Evolutionary conservation across 495 filamentous ascomycete genomes (phyloP), one percentile per base, ranked within the genome.

Genomic region (Amniculicola lignicola): DNA sequence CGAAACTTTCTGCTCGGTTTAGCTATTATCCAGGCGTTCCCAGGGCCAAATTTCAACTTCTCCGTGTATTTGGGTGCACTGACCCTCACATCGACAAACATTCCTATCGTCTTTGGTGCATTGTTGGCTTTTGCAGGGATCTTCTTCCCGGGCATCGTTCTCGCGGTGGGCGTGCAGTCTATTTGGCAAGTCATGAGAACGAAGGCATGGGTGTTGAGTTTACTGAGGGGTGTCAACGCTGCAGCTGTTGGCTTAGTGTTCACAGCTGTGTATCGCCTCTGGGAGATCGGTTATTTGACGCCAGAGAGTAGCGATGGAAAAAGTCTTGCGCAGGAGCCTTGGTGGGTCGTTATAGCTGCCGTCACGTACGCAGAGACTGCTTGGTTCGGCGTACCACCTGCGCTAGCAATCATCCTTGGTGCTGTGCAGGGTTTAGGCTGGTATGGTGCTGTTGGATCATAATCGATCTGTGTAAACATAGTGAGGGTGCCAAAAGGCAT

Each of bases 41-140:
- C 88, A 0, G 88, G 89, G 0, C 89, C 89, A 0, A 92, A 94
- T 67, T 91, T 92, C 79, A 94, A 92, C 67, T 90, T 92, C 62
- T 86, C 84, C 2, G 86, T 92, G 12, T 92, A 84, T 61, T 76
- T 92, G 11, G 87, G 89, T 21, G 70, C 78, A 4, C 72, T 92
- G 0, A 78, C 86, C 0, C 54, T 77, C 0, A 64, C 60, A 0
- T 70, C 70, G 4, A 67, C 74, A 1, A 29, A 22, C 11, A 66
- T 63, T 25, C 72, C 72, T 1, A 67, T 79, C 3, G 63, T 77
- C 36, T 45, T 79, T 19, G 84, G 84, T 9, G 86, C 88, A 0
- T 16, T 87, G 0, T 55, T 91, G n/a, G 84, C 75, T 4, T 84
- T 72, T 54, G 10, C 88, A 0, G 87, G 80, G 1, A 94, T 92